Evolutionary conservation across 2,329 filamentous ascomycete genomes (phyloP).

Genomic region (Bipolaris oryzae): DNA sequence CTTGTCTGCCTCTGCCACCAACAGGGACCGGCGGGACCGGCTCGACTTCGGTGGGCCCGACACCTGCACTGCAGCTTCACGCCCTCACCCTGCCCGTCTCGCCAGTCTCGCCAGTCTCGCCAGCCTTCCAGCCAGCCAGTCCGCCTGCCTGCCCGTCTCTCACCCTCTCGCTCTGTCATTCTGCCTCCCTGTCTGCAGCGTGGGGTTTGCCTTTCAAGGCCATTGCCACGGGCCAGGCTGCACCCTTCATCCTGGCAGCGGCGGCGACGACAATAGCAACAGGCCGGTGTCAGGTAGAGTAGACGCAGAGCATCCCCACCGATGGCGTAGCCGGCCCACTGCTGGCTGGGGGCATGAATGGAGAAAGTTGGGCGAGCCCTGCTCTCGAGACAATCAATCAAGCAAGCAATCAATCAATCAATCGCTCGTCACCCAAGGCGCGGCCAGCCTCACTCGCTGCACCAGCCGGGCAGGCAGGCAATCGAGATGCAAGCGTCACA

Average conservation of each 20-base stretch:
- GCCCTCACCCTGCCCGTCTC: too few relatives aligned
- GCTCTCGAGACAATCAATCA: neutral
- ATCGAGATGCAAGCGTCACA: conserved; percentile 21
- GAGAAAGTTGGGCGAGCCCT: conserved; percentile 11
- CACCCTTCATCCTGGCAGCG: neutral
- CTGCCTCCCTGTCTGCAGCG: too few relatives aligned
- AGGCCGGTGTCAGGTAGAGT: conserved; percentile 29
- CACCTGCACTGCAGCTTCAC: neutral
- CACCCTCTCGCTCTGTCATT: too few relatives aligned
- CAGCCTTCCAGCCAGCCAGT: neutral
- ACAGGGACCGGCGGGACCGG: conserved; percentile 17
- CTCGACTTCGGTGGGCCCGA: neutral
- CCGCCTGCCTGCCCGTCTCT: too few relatives aligned
- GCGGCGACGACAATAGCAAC: neutral
- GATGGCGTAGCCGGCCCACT: conserved; percentile 17
- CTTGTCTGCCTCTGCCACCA: neutral
- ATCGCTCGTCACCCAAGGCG: neutral
- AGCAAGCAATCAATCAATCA: too few relatives aligned
- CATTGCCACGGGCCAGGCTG: conserved; percentile 3
- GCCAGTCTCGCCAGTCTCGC: too few relatives aligned
- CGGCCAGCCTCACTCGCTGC: conserved; percentile 14
- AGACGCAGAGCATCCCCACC: conserved; percentile 5
- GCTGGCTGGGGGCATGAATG: conserved; percentile 9
- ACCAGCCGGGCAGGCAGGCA: neutral
- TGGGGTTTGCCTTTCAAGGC: neutral